Base-by-base conservation (phyloP, 768 basidiomycete genomes). In the Boletus eberwhitei region DNA sequence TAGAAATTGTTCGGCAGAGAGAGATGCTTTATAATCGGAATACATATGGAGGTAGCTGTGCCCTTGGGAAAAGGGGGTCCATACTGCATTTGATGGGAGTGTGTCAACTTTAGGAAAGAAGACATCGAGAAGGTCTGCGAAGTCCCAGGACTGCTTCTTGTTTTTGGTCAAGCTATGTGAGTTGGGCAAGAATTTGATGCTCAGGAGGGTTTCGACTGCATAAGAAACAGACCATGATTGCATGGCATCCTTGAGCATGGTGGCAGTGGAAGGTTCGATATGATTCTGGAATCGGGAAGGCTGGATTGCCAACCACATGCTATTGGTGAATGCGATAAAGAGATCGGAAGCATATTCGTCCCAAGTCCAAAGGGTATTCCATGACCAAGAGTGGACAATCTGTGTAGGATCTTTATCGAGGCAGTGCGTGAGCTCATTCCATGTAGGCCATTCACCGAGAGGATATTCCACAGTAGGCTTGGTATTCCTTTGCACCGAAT, bases 381-480 rank as follows among this genome's bases (percentile, higher is more conserved):
- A 53, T 5, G n/a, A 46, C 40, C 36, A 53, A 9, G 17, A 8
- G 0, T 46, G 4, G 5, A 53, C 21, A 0, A 57, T 50, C 0
- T 2, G 9, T 0, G 16, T 31, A 0, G 56, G 52, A 32, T 57
- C 6, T n/a, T 4, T 57, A 0, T 57, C 42, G 3, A 57, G 43
- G 13, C 47, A 53, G 5, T 36, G n/a, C n/a, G 40, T 0, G 7
- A 57, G 43, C 6, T 50, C 52, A 8, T 50, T 32, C 56, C 56
- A 57, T 2, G 48, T 53, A 32, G 56, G 56, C 31, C 47, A 17
- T 39, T 57, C 51, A 2, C 46, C 46, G 0, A 57, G 41, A 5
- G 55, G 55, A 44, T 57, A 57, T 48, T 53, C 50, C 3, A 29
- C n/a, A n/a, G n/a, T n/a, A n/a, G n/a, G n/a, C n/a, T n/a, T n/a